A percentile compares a stretch with the other conserved stretches of the same genome.
Evolutionary conservation across 768 basidiomycete genomes (phyloP).

Genomic region (Pisolithus marmoratus): DNA sequence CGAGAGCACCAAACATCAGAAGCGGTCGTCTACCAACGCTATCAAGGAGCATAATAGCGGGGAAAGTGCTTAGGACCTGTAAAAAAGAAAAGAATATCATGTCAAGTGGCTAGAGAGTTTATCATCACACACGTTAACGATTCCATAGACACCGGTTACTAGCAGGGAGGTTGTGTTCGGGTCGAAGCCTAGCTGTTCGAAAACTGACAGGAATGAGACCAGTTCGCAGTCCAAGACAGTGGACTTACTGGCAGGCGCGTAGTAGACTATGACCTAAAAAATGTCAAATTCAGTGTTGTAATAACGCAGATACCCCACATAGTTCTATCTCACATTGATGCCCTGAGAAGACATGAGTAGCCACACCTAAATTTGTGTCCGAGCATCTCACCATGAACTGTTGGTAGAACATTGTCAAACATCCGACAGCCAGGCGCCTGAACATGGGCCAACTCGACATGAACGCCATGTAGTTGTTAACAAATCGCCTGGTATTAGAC

Average conservation of each 20-base stretch:
- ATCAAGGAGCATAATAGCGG: conserved; percentile 32
- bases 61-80: conserved; percentile 30
- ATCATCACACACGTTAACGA: conserved; percentile 21
- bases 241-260: conserved; percentile 5
- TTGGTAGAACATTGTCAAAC: conserved; percentile 28
- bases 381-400: conserved; percentile 25
- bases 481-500: conserved; percentile 7
- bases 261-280: conserved; percentile 25
- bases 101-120: background rate
- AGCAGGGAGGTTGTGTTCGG: conserved; percentile 35
- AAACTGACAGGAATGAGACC: conserved; percentile 27
- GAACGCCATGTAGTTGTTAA: conserved; percentile 21
- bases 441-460: conserved; percentile 26
- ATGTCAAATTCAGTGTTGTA: conserved; percentile 1
- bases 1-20: conserved; percentile 34
- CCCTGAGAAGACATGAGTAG: conserved; percentile 12
- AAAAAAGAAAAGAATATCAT: background rate
- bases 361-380: background rate
- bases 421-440: conserved; percentile 24
- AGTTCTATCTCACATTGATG: conserved; percentile 15
- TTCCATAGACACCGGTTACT: conserved; percentile 36
- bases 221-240: background rate
- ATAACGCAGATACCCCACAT: background rate
- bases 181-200: conserved; percentile 34
- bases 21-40: conserved; percentile 35